Base-by-base conservation (phyloP, 305 asterid species). In the Fraxinus greggii region DNA sequence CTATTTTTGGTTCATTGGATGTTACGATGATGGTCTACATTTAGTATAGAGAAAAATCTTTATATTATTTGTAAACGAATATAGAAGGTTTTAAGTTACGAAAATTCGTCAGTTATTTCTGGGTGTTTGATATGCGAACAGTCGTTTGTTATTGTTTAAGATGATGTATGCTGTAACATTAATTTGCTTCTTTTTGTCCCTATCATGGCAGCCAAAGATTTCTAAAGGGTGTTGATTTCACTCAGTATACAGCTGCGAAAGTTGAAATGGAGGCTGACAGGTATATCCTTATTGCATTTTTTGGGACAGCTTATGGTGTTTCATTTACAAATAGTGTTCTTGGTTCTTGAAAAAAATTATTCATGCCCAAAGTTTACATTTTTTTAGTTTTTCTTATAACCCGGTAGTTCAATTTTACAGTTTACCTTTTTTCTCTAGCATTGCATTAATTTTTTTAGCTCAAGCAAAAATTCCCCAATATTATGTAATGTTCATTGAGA, bases 261-360 rank as follows among this genome's bases (percentile, higher is more conserved):
- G 81, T 72, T 56, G 83, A 78, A 48, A 90, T 92, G 97, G 97
- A 92, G 80, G 85, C 87, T n/a, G 93, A 92, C 84, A 92, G 97
- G 97, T 92, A 86, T 40, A 61, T 69, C 54, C n/a, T n/a, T 61
- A 48, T 24, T 72, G 17, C 74, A 67, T 75, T 51, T 81, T 36
- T 78, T 59, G 10, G 24, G 56, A 29, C 29, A 26, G 31, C 65
- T 42, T 61, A 5, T 63, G 28, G 10, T 65, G 63, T 61, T 61
- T 61, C 72, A 61, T 61, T 61, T 23, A 23, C 67, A 19, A 56
- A 56, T 19, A 56, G 26, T 19, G 67, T 56, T n/a, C 28, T 19
- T 56, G 26, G 26, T 56, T 56, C 10, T 56, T 65, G 7, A 3
- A 10, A 24, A 21, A 26, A 1, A 0, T 26, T 26, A 10, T 65